phyloP scores from a whole-genome alignment of 257 asterid species.

The Salvia hispanica region DNA sequence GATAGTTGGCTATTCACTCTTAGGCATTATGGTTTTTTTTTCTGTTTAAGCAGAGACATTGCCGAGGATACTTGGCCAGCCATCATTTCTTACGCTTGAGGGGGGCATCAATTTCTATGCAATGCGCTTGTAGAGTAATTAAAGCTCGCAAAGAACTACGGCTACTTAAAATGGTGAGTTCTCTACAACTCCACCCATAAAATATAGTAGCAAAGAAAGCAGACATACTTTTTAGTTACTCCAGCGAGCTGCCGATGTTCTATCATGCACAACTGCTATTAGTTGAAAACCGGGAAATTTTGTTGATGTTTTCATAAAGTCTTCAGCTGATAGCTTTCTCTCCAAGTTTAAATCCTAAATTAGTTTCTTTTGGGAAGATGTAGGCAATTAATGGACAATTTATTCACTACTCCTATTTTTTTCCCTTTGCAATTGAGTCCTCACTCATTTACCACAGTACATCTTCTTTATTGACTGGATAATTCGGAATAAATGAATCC shows the following conservation, averaged over 20 bases:
- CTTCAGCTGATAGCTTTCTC: neutral
- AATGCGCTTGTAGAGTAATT: slow-evolving; percentile 49
- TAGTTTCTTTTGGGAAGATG: neutral
- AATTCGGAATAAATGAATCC: neutral
- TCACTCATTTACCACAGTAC: neutral
- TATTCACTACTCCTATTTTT: neutral
- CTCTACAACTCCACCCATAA: slow-evolving; percentile 5
- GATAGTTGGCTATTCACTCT: slow-evolving; percentile 21
- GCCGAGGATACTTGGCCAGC: slow-evolving; percentile 41
- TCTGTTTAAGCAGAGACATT: slow-evolving; percentile 41
- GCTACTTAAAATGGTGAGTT: slow-evolving; percentile 46
- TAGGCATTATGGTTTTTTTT: slow-evolving; percentile 14
- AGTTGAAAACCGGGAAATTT: slow-evolving; percentile 5
- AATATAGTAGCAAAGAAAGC: slow-evolving; percentile 3
- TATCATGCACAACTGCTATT: slow-evolving; percentile 5
- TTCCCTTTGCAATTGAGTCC: neutral
- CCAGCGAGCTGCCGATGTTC: slow-evolving; percentile 11
- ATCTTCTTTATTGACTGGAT: neutral
- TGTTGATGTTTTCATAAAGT: slow-evolving; percentile 10
- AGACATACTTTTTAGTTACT: slow-evolving; percentile 5
- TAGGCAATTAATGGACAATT: neutral
- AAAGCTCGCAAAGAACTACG: slow-evolving; percentile 40
- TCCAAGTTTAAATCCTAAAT: neutral
- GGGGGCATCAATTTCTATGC: slow-evolving; percentile 45
- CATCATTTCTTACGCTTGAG: slow-evolving; percentile 36